A percentile compares a stretch with the other conserved stretches of the same genome.
Conservation (phyloP, 148 eudicot species). For the Chenopodium formosanum region DNA sequence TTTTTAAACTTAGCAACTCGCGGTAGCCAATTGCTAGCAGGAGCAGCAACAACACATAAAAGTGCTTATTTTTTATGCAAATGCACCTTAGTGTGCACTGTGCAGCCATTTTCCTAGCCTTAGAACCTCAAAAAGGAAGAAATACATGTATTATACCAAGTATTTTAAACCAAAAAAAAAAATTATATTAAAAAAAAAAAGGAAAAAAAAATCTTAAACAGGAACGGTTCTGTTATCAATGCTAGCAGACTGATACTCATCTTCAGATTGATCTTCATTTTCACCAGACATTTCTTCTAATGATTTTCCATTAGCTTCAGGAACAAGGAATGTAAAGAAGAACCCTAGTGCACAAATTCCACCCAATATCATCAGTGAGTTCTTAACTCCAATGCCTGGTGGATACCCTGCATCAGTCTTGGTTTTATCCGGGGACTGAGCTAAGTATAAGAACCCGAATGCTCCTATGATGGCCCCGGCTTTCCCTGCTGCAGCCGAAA, state of each 20-base stretch:
- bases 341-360: slow-evolving; percentile 53
- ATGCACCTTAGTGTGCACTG: neutral
- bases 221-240: slow-evolving; percentile 31
- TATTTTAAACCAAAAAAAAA: neutral
- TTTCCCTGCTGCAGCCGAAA: slow-evolving; percentile 82
- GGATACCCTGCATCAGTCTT: slow-evolving; percentile 68
- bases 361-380: slow-evolving; percentile 58
- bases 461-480: slow-evolving; percentile 86
- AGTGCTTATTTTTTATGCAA: slow-evolving; percentile 9
- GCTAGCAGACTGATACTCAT: slow-evolving; percentile 7
- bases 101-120: neutral
- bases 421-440: slow-evolving; percentile 39
- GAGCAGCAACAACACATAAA: neutral
- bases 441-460: slow-evolving; percentile 69
- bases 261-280: slow-evolving; percentile 42
- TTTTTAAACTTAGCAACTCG: neutral
- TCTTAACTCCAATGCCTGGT: slow-evolving; percentile 65
- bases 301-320: slow-evolving; percentile 79
- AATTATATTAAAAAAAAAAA: neutral
- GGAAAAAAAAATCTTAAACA: slow-evolving; percentile 23
- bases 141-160: neutral
- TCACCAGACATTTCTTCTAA: slow-evolving; percentile 74
- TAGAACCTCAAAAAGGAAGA: neutral
- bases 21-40: neutral
- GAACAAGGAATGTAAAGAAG: slow-evolving; percentile 62